Evolutionary conservation across 2,329 filamentous ascomycete genomes (phyloP), one percentile per base, ranked within the genome.

Genomic region (Pseudogymnoascus sp.): DNA sequence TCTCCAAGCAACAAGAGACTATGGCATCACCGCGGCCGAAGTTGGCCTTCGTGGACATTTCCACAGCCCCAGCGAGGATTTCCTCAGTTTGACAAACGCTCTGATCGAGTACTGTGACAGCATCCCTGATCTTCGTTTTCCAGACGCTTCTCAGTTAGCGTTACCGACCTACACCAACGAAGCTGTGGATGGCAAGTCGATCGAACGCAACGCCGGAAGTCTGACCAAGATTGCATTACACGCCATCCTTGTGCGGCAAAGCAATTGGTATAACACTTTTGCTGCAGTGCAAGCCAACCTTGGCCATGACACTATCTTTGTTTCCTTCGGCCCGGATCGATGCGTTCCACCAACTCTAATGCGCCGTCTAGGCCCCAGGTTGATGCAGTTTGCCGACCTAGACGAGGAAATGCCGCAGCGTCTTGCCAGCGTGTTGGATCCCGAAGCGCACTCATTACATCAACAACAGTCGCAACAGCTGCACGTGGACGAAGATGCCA

Each of bases 271-370:
- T 62, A 60, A 71, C 16, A 72, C 73, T 0, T 74, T 78, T 34
- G 62, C 69, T 4, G 62, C 69, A 2, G 61, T 66, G 6, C 21
- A 54, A 1, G 61, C 67, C 1, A 23, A 62, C 2, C 51, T 66
- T 4, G 19, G 43, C 6, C 63, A 67, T 0, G 57, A 69, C 7
- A 39, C 66, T 10, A 61, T 36, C 1, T 51, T 76, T 25, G 63
- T 77, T 21, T 69, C 69, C 6, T 78, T 79, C 67, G 78, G 77
- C 1, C 69, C 70, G 1, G 76, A 79, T 51, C 71, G 74, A 21
- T 71, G 70, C 62, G 63, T 79, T 3, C 76, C 77, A 25, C 73
- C 74, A 3, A 69, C 74, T 23, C 31, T 74, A 23, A 61, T 71
- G 45, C 70, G 71, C 6, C 68, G 67, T 23, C 64, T 73, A 6